Conservation (phyloP, 2,329 filamentous ascomycete genomes). For the Conoideocrella luteorostrata region DNA sequence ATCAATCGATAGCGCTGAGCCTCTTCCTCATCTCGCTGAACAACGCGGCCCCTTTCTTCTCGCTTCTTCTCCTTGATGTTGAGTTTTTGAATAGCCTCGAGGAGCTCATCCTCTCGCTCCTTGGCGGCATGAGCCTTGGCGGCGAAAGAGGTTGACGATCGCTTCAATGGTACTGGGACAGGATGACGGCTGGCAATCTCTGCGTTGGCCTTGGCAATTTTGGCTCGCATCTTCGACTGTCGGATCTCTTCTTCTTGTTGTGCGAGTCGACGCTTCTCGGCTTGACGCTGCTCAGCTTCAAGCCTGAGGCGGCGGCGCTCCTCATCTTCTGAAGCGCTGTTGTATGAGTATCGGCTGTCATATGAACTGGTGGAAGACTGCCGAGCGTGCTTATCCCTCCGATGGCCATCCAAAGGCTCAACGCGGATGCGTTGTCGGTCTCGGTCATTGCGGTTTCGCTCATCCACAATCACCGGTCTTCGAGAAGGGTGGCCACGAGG, state of each 20-base stretch:
- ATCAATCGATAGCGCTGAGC: constrained; percentile 31
- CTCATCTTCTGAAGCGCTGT: constrained; percentile 21
- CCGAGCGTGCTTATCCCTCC: constrained; percentile 23
- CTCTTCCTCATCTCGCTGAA: constrained; percentile 28
- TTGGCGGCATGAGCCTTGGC: constrained; percentile 13
- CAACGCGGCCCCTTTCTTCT: constrained; percentile 15
- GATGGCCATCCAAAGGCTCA: constrained; percentile 26
- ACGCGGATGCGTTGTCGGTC: constrained; percentile 26
- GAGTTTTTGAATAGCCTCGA: constrained; percentile 26
- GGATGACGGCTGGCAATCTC: constrained; percentile 33
- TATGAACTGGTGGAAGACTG: constrained; percentile 31
- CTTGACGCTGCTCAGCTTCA: constrained; percentile 17
- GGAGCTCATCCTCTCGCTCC: constrained; percentile 25
- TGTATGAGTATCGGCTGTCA: constrained; percentile 24
- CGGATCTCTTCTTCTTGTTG: constrained; percentile 6
- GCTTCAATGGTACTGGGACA: constrained; percentile 19
- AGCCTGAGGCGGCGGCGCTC: constrained; percentile 19
- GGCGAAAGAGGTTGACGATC: constrained; percentile 17
- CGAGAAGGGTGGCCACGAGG: constrained; percentile 18
- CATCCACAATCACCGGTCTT: constrained; percentile 33
- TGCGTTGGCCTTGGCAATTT: constrained; percentile 36
- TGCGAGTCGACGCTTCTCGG: constrained; percentile 18
- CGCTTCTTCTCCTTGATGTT: constrained; percentile 25
- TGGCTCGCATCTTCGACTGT: constrained; percentile 16
- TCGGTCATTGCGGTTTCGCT: constrained; percentile 19